A percentile compares a stretch with the other conserved stretches of the same genome.
Evolutionary conservation across 345 rosid species (phyloP).

Genomic region (Salix koriyanagi): DNA sequence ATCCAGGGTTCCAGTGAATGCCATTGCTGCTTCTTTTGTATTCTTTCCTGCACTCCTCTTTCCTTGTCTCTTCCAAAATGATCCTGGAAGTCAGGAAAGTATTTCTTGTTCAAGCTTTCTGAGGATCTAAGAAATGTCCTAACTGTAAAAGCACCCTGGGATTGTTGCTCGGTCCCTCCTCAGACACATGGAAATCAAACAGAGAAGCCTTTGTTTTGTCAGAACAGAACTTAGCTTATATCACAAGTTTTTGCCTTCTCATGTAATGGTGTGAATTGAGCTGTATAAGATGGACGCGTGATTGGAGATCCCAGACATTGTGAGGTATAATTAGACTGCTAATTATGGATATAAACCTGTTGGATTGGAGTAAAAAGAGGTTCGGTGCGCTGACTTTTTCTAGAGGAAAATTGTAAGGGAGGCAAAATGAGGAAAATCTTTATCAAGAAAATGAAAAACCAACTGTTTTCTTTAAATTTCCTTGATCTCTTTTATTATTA

Average conservation of each 20-base stretch:
- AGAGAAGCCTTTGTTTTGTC: constrained; percentile 36
- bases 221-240: constrained; percentile 34
- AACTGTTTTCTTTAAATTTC: background rate
- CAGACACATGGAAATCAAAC: constrained; percentile 34
- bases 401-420: background rate
- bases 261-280: constrained; percentile 16
- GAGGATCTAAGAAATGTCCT: background rate
- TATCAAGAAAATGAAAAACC: constrained; percentile 2
- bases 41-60: background rate
- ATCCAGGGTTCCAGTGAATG: constrained; percentile 89
- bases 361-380: constrained; percentile 45
- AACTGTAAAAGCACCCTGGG: background rate
- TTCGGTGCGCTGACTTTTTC: constrained; percentile 44
- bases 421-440: background rate
- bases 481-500: background rate
- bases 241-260: constrained; percentile 24
- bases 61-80: background rate
- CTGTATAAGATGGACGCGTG: constrained; percentile 38
- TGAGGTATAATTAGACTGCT: constrained; percentile 38
- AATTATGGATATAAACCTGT: constrained; percentile 23
- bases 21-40: constrained; percentile 26
- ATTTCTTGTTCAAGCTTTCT: background rate
- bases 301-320: constrained; percentile 41
- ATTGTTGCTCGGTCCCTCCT: constrained; percentile 13
- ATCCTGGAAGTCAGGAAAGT: background rate